Percentiles rank a stretch among this genome's conserved stretches.
Evolutionary conservation across 768 basidiomycete genomes (phyloP).

Genomic region (Brasilioporus rufonigricans): DNA sequence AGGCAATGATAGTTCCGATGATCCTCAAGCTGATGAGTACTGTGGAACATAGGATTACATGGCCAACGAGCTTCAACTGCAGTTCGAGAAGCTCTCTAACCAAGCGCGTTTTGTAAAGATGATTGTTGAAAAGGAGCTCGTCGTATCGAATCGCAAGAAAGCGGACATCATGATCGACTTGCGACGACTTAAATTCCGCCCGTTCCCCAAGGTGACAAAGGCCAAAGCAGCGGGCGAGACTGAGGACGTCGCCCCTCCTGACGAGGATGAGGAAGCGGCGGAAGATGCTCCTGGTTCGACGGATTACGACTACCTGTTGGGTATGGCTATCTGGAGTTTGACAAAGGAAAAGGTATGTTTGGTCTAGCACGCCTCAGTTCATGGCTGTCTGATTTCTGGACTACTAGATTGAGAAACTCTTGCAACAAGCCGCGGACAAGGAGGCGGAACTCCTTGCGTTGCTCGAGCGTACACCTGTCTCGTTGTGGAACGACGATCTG

Average conservation of each 20-base stretch:
- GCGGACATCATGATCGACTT: conserved; percentile 81
- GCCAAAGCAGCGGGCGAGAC: conserved; percentile 66
- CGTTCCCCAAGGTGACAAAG: conserved; percentile 80
- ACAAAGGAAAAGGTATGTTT: conserved; percentile 81
- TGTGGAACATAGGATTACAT: conserved; percentile 64
- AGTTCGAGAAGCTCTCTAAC: conserved; percentile 84
- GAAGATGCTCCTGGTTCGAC: conserved; percentile 39
- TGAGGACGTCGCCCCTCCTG: conserved; percentile 55
- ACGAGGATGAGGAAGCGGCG: conserved; percentile 46
- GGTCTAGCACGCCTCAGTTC: not conserved
- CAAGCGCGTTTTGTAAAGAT: conserved; percentile 97
- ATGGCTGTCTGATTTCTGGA: conserved; percentile 6
- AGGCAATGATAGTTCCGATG: not conserved
- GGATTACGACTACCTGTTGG: conserved; percentile 91
- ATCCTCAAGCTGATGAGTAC: not conserved
- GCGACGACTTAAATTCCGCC: conserved; percentile 79
- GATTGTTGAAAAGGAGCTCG: conserved; percentile 84
- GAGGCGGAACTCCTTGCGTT: conserved; percentile 76
- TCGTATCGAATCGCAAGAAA: conserved; percentile 86
- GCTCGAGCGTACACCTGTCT: conserved; percentile 73
- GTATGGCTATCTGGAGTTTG: conserved; percentile 94
- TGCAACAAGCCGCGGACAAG: conserved; percentile 76
- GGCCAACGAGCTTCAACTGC: conserved; percentile 75
- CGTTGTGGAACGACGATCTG: conserved; percentile 89
- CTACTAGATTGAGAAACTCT: conserved; percentile 76